These are phyloP conservation scores for Rosa persica DNA, from an alignment of 306 rosid genomes.

Conservation along the genomic window DNA sequence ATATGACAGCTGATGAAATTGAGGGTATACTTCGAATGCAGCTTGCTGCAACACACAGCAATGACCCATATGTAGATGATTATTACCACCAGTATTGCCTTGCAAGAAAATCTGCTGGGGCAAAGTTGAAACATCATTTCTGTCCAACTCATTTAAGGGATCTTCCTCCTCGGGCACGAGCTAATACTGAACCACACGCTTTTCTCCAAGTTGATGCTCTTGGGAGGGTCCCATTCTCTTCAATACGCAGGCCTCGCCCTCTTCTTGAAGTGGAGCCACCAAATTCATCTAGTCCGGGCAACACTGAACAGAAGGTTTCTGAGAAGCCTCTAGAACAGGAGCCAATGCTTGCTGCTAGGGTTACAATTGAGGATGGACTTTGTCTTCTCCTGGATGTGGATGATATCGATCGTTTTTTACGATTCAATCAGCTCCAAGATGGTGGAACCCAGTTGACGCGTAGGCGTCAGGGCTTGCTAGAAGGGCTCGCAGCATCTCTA, in stretches of 20 bases:
- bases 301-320: slow-evolving; percentile 61
- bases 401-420: slow-evolving; percentile 92
- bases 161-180: slow-evolving; percentile 72
- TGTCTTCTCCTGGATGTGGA: slow-evolving; percentile 95
- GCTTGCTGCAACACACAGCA: slow-evolving; percentile 91
- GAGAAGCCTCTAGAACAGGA: slow-evolving; percentile 97
- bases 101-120: slow-evolving; percentile 71
- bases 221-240: slow-evolving; percentile 98
- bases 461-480: slow-evolving; percentile 68
- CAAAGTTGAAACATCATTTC: slow-evolving; percentile 88
- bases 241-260: slow-evolving; percentile 99
- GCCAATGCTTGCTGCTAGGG: slow-evolving; percentile 96
- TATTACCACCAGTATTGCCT: slow-evolving; percentile 93
- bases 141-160: slow-evolving; percentile 87
- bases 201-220: slow-evolving; percentile 99
- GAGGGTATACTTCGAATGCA: slow-evolving; percentile 92
- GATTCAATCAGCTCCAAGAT: slow-evolving; percentile 83
- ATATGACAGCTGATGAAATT: slow-evolving; percentile 81
- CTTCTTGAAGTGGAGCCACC: slow-evolving; percentile 95
- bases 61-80: slow-evolving; percentile 98
- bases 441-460: slow-evolving; percentile 62
- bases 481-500: slow-evolving; percentile 79
- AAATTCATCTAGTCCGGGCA: slow-evolving; percentile 49
- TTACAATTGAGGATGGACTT: slow-evolving; percentile 83
- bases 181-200: slow-evolving; percentile 88